These are phyloP conservation scores for Anastatica hierochuntica DNA, from an alignment of 345 rosid genomes.

Conservation along the genomic window DNA sequence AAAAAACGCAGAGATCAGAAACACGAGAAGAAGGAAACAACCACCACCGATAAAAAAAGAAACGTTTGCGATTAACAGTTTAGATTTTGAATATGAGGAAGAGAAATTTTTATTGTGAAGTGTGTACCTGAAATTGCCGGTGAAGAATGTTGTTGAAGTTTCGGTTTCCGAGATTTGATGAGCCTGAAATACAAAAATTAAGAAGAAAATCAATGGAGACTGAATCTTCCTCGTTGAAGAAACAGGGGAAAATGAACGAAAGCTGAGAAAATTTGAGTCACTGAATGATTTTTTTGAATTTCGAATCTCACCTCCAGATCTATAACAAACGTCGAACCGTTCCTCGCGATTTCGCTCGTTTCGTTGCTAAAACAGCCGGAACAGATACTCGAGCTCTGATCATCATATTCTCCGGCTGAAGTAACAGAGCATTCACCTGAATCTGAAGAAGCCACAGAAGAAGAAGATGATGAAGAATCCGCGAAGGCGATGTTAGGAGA, in stretches of 20 bases:
- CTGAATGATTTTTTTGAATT: no score
- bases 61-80: no score
- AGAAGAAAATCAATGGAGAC: neutral
- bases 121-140: slow-evolving; percentile 38
- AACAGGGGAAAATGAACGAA: neutral
- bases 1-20: neutral
- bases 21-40: neutral
- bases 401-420: slow-evolving; percentile 14
- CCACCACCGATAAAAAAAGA: no score
- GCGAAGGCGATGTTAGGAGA: no score
- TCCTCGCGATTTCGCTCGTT: slow-evolving; percentile 29
- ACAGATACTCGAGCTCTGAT: slow-evolving; percentile 14
- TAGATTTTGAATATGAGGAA: no score
- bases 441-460: slow-evolving; percentile 12
- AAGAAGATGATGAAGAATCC: neutral
- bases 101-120: no score
- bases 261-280: neutral
- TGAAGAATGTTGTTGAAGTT: slow-evolving; percentile 31
- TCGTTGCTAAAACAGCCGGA: slow-evolving; percentile 35
- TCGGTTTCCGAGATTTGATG: slow-evolving; percentile 31
- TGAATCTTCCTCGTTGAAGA: neutral
- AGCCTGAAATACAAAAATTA: slow-evolving; percentile 1
- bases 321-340: slow-evolving; percentile 11
- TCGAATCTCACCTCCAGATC: slow-evolving; percentile 48
- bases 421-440: slow-evolving; percentile 9